phyloP scores from a whole-genome alignment of 2,329 filamentous ascomycete species.

The Paecilomyces dactylethromorphus region DNA sequence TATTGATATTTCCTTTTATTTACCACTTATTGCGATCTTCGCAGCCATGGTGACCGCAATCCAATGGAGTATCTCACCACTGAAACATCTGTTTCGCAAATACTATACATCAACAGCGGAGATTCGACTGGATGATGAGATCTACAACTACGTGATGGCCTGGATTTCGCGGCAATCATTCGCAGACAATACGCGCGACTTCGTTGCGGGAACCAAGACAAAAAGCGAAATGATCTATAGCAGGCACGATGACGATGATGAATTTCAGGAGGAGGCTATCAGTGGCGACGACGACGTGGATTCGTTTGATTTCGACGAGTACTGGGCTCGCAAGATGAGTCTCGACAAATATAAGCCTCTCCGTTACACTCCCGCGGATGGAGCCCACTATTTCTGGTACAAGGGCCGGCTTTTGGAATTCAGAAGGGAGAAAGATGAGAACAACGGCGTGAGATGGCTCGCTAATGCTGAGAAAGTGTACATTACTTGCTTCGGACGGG shows the following conservation, averaged over 20 bases:
- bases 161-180: conserved; percentile 62
- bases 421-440: conserved; percentile 21
- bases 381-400: conserved; percentile 64
- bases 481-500: conserved; percentile 28
- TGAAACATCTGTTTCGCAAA: conserved; percentile 43
- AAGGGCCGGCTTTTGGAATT: conserved; percentile 46
- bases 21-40: conserved; percentile 50
- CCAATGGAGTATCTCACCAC: conserved; percentile 46
- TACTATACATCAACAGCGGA: conserved; percentile 61
- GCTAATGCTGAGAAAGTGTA: conserved; percentile 24
- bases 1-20: conserved; percentile 57
- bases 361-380: conserved; percentile 60
- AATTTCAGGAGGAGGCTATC: conserved; percentile 22
- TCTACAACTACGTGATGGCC: conserved; percentile 65
- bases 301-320: conserved; percentile 32
- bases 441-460: conserved; percentile 11
- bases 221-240: conserved; percentile 29
- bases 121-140: conserved; percentile 63
- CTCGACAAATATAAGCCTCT: conserved; percentile 29
- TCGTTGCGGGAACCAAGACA: conserved; percentile 59
- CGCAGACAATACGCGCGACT: conserved; percentile 52
- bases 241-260: conserved; percentile 22
- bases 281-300: conserved; percentile 42
- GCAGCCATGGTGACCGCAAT: conserved; percentile 46
- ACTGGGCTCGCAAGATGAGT: conserved; percentile 33